These are phyloP conservation scores for Fusarium staphyleae DNA, from an alignment of 2,329 filamentous ascomycete species.

Conservation along the genomic window DNA sequence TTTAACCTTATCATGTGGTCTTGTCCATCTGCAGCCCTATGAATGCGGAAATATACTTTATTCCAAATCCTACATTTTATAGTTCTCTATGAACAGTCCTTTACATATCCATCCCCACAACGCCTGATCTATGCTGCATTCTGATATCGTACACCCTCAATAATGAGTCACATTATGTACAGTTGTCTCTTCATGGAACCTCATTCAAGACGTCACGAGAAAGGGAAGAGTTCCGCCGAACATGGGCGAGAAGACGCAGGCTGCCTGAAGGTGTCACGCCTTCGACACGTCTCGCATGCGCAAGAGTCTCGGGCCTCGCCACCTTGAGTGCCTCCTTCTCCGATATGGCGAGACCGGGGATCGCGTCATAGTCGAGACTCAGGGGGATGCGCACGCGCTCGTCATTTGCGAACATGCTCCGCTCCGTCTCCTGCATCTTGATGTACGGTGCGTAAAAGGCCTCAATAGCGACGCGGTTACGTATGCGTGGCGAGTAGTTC, in stretches of 20 bases:
- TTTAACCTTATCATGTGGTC: neutral
- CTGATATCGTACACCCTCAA: conserved; percentile 5
- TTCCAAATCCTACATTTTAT: too few species aligned
- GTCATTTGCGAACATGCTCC: conserved; percentile 74
- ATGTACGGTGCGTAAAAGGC: conserved; percentile 89
- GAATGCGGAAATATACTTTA: neutral
- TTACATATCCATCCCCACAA: neutral
- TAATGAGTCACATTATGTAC: neutral
- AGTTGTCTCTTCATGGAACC: neutral
- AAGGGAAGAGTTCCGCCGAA: conserved; percentile 49
- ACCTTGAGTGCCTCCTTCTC: conserved; percentile 75
- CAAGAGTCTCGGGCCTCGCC: conserved; percentile 82
- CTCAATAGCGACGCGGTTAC: conserved; percentile 78
- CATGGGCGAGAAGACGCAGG: conserved; percentile 67
- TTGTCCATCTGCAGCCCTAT: neutral
- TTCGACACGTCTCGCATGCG: conserved; percentile 87
- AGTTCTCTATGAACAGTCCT: neutral
- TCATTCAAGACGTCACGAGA: conserved; percentile 3
- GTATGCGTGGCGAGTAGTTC: conserved; percentile 65
- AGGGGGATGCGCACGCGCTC: conserved; percentile 75
- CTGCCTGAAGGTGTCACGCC: conserved; percentile 72
- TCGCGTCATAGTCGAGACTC: conserved; percentile 76
- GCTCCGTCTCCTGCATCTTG: conserved; percentile 71
- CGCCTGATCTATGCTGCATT: conserved; percentile 12
- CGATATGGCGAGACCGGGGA: conserved; percentile 79